These are phyloP conservation scores for Trypanosoma conorhini DNA, from an alignment of 208 protist species.

Conservation along the genomic window DNA sequence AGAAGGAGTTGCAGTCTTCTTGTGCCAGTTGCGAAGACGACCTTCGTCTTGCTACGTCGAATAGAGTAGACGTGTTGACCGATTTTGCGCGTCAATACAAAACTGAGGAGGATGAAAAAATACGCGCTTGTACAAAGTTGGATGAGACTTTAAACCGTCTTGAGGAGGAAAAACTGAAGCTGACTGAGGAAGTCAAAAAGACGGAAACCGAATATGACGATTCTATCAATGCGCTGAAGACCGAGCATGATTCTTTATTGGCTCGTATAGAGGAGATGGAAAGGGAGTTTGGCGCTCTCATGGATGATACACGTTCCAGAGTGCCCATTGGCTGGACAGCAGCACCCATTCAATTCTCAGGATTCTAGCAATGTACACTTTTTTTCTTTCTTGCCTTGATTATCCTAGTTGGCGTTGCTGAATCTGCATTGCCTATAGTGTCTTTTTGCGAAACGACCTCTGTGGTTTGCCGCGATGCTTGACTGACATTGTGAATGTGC, in stretches of 20 bases:
- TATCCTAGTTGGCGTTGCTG: not conserved
- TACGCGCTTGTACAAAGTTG: conserved; percentile 53
- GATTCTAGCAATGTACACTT: conserved; percentile 5
- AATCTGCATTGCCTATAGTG: too few species aligned
- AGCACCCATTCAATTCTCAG: not conserved
- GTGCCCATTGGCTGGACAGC: not conserved
- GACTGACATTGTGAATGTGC: too few species aligned
- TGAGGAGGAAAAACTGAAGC: conserved; percentile 61
- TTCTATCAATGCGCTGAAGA: conserved; percentile 58
- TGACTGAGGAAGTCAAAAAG: conserved; percentile 52
- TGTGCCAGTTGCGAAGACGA: conserved; percentile 35
- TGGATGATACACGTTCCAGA: conserved; percentile 28
- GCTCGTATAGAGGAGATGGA: conserved; percentile 80
- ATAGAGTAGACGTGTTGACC: conserved; percentile 80
- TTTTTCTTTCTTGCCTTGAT: conserved; percentile 2
- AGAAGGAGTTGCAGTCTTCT: conserved; percentile 36
- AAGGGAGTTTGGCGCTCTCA: conserved; percentile 76
- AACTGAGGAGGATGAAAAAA: conserved; percentile 61
- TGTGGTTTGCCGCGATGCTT: too few species aligned
- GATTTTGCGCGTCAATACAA: conserved; percentile 90
- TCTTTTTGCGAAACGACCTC: too few species aligned
- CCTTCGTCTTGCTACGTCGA: conserved; percentile 37
- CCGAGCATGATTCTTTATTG: conserved; percentile 55
- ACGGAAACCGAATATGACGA: conserved; percentile 54
- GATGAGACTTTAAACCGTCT: conserved; percentile 54